Evolutionary conservation across 257 asterid species (phyloP).

Genomic region (Ocimum tenuiflorum): DNA sequence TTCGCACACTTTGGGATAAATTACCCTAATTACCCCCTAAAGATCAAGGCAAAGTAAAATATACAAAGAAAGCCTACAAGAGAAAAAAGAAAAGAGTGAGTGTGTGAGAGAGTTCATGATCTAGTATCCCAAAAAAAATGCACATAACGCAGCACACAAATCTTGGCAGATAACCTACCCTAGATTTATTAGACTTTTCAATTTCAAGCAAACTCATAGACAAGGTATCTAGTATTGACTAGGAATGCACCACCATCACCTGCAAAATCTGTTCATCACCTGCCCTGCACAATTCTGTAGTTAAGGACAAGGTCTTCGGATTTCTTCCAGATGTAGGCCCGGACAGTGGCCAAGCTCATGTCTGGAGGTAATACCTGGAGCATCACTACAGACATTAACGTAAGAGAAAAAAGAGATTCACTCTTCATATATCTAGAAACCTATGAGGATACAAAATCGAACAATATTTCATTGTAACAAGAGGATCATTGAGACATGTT

Average conservation of each 20-base stretch:
- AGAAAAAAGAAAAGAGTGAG: not conserved
- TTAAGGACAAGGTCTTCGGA: slow-evolving; percentile 86
- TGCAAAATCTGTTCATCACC: slow-evolving; percentile 36
- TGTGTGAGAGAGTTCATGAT: not conserved
- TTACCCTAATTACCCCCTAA: too few relatives aligned
- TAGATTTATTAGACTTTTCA: not conserved
- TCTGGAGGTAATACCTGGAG: slow-evolving; percentile 84
- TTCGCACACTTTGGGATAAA: too few relatives aligned
- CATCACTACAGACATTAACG: slow-evolving; percentile 12
- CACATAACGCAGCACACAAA: too few relatives aligned
- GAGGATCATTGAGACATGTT: not conserved
- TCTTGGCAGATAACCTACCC: too few relatives aligned
- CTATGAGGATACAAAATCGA: slow-evolving; percentile 8
- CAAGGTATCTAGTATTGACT: not conserved
- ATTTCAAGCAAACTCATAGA: not conserved
- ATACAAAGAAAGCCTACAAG: not conserved
- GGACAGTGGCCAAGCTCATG: slow-evolving; percentile 94
- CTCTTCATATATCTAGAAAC: not conserved
- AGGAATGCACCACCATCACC: slow-evolving; percentile 25
- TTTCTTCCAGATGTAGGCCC: slow-evolving; percentile 95
- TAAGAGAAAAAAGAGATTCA: not conserved
- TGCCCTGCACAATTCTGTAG: slow-evolving; percentile 53
- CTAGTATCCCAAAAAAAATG: not conserved
- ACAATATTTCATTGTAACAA: not conserved
- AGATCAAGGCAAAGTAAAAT: not conserved